A percentile compares a stretch with the other conserved stretches of the same genome.
phyloP scores from a whole-genome alignment of 306 rosid species.

The Purshia tridentata region DNA sequence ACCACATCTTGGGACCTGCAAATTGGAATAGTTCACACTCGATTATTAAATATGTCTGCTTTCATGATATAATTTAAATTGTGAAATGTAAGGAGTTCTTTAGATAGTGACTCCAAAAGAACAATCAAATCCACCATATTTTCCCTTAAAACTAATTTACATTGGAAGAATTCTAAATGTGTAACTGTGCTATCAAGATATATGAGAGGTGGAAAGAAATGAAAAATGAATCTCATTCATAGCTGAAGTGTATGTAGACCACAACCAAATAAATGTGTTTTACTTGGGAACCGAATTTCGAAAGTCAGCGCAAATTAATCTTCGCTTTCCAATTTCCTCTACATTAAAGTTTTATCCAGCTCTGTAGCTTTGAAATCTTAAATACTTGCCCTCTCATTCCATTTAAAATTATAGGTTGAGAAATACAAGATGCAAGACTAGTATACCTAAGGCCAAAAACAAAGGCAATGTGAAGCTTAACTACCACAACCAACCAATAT shows the following conservation, averaged over 20 bases:
- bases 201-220: not conserved
- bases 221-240: not conserved
- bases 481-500: not conserved
- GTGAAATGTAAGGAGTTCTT: not conserved
- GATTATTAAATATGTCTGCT: not conserved
- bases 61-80: not conserved
- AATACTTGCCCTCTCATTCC: not conserved
- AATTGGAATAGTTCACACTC: not conserved
- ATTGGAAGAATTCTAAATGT: not conserved
- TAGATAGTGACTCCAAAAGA: not conserved
- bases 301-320: not conserved
- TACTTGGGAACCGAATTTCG: not conserved
- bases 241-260: not conserved
- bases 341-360: not conserved
- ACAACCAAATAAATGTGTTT: not conserved
- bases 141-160: not conserved
- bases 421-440: not conserved
- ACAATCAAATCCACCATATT: not conserved
- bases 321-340: not conserved
- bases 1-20: constrained; percentile 20
- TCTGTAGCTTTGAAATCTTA: not conserved
- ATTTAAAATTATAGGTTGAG: not conserved
- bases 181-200: not conserved
- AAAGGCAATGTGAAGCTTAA: not conserved
- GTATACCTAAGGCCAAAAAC: not conserved